A percentile compares a stretch with the other conserved stretches of the same genome.
Conservation (phyloP, 2,329 filamentous ascomycete genomes). For the Curvularia sp. region DNA sequence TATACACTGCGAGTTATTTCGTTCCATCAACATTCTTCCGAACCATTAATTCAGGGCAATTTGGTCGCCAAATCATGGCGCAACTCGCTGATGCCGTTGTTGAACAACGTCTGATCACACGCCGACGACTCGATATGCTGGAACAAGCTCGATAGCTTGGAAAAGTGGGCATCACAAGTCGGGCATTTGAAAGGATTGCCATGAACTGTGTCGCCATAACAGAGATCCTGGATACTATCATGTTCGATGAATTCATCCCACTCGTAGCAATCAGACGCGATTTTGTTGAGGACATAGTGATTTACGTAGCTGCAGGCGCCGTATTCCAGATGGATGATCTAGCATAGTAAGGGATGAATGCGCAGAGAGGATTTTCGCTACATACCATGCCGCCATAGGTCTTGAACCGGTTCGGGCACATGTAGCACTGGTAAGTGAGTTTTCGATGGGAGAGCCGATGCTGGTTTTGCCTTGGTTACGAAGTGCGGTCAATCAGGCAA, state of each 20-base stretch:
- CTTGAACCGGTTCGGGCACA: neutral
- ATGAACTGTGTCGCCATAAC: neutral
- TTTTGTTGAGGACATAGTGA: neutral
- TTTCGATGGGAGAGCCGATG: neutral
- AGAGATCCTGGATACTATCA: neutral
- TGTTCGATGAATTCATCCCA: neutral
- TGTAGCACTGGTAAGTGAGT: neutral
- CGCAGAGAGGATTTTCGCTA: too few species aligned
- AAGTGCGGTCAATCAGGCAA: neutral
- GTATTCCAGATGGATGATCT: conserved; percentile 9
- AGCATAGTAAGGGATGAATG: neutral
- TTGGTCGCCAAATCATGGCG: neutral
- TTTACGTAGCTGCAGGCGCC: neutral
- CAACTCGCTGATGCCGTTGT: neutral
- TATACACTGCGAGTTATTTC: neutral
- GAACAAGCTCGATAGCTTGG: conserved; percentile 15
- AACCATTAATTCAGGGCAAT: neutral
- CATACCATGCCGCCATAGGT: conserved; percentile 11
- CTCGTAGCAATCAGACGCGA: neutral
- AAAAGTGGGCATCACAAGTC: neutral
- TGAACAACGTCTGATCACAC: conserved; percentile 7
- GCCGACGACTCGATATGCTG: conserved; percentile 17
- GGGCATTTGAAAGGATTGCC: conserved; percentile 3
- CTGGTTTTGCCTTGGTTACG: neutral
- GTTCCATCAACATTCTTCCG: neutral